These are phyloP conservation scores for Alternaria ventricosa DNA, from an alignment of 2,329 filamentous ascomycete genomes.

Conservation along the genomic window DNA sequence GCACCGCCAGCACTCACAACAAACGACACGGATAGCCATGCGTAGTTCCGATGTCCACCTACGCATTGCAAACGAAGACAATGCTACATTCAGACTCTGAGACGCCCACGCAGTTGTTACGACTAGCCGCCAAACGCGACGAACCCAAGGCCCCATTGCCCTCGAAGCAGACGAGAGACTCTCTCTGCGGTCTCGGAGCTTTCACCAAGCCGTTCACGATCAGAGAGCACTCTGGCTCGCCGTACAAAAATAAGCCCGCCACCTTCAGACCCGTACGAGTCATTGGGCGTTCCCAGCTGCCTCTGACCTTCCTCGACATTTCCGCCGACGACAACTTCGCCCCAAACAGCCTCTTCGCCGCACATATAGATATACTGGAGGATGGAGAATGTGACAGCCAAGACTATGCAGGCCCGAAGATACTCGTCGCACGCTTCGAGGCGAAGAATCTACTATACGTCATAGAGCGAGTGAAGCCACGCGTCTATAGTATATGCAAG, in stretches of 20 bases:
- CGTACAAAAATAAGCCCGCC: constrained; percentile 31
- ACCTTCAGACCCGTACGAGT: constrained; percentile 45
- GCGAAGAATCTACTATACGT: constrained; percentile 77
- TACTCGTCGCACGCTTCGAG: constrained; percentile 46
- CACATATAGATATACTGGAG: constrained; percentile 44
- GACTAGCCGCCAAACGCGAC: constrained; percentile 33
- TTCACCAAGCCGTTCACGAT: constrained; percentile 41
- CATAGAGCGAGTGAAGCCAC: constrained; percentile 69
- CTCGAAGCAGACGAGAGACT: constrained; percentile 42
- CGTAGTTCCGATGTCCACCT: constrained; percentile 32
- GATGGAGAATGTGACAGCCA: constrained; percentile 11
- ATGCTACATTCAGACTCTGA: constrained; percentile 36
- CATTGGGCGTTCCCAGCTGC: constrained; percentile 45
- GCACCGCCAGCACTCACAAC: constrained; percentile 11
- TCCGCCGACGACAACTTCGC: constrained; percentile 28
- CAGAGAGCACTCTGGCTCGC: constrained; percentile 38
- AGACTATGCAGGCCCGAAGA: constrained; percentile 15
- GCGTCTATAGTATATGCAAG: constrained; percentile 71
- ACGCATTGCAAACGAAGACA: constrained; percentile 40
- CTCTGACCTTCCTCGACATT: constrained; percentile 48
- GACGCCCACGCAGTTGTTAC: constrained; percentile 25
- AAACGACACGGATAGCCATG: constrained; percentile 31
- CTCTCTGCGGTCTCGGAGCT: constrained; percentile 34
- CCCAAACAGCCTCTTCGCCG: constrained; percentile 43
- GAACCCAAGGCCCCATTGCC: constrained; percentile 33